phyloP scores from a whole-genome alignment of 352 stramenopile species.

The Globisporangium carolinianum region DNA sequence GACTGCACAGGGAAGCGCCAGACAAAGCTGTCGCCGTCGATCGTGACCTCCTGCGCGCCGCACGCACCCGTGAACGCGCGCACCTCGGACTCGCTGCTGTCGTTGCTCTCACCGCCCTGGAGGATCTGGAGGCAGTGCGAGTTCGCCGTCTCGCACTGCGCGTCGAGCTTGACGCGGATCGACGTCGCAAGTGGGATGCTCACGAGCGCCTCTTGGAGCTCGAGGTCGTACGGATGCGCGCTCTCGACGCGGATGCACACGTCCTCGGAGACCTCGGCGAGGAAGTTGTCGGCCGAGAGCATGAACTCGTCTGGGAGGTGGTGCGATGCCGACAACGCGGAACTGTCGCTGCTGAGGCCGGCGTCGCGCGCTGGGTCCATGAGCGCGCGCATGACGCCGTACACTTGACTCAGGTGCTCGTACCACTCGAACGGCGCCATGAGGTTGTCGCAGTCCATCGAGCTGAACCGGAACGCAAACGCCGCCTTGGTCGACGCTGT shows the following conservation, averaged over 20 bases:
- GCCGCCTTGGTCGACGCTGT: conserved; percentile 29
- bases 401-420: conserved; percentile 79
- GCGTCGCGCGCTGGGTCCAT: conserved; percentile 34
- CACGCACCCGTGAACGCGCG: conserved; percentile 78
- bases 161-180: conserved; percentile 73
- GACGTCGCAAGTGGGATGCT: conserved; percentile 78
- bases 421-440: conserved; percentile 88
- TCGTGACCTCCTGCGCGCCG: conserved; percentile 81
- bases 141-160: conserved; percentile 73
- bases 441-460: conserved; percentile 77
- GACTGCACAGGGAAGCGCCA: conserved; percentile 85
- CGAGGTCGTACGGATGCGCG: conserved; percentile 72
- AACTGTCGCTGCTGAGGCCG: background rate
- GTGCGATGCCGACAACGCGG: background rate
- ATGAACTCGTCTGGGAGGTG: conserved; percentile 78
- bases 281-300: conserved; percentile 83
- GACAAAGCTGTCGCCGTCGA: conserved; percentile 81
- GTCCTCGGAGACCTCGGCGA: conserved; percentile 79
- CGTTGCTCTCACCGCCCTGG: conserved; percentile 50
- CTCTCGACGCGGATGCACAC: conserved; percentile 78
- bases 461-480: conserved; percentile 78
- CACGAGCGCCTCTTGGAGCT: conserved; percentile 73
- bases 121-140: conserved; percentile 86
- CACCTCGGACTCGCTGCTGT: conserved; percentile 66
- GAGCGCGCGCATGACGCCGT: conserved; percentile 77